These are phyloP conservation scores for Fusarium bulbicola DNA, from an alignment of 2,329 filamentous ascomycete species.

Conservation along the genomic window DNA sequence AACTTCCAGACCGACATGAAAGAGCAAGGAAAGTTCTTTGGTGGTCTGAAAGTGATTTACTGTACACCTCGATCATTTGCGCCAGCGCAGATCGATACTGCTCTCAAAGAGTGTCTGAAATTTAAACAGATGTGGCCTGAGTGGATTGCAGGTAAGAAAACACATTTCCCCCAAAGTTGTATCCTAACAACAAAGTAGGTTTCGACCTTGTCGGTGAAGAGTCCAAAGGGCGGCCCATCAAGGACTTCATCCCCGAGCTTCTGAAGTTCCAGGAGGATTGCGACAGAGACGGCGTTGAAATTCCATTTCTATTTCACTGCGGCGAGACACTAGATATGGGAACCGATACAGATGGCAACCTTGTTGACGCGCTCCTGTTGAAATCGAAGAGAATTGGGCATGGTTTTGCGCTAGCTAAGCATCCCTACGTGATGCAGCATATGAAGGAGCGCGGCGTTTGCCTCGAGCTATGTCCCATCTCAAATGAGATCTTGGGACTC, in stretches of 20 bases:
- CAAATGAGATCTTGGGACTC: slow-evolving; percentile 78
- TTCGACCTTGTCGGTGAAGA: slow-evolving; percentile 79
- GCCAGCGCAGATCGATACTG: slow-evolving; percentile 55
- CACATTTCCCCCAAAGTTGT: no score
- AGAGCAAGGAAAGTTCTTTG: slow-evolving; percentile 55
- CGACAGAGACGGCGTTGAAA: slow-evolving; percentile 56
- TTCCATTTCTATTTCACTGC: slow-evolving; percentile 81
- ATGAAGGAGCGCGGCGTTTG: slow-evolving; percentile 73
- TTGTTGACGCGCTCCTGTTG: slow-evolving; percentile 73
- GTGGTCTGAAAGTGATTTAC: slow-evolving; percentile 76
- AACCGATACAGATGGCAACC: slow-evolving; percentile 70
- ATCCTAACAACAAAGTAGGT: slow-evolving; percentile 50
- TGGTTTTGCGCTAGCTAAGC: slow-evolving; percentile 74
- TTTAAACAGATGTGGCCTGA: slow-evolving; percentile 66
- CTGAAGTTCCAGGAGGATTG: slow-evolving; percentile 66
- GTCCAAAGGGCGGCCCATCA: slow-evolving; percentile 66
- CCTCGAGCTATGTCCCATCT: slow-evolving; percentile 81
- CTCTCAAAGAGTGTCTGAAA: slow-evolving; percentile 68
- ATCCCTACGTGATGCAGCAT: slow-evolving; percentile 70
- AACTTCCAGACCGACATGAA: slow-evolving; percentile 54
- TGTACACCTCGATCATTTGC: slow-evolving; percentile 72
- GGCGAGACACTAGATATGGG: slow-evolving; percentile 77
- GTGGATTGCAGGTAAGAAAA: slow-evolving; percentile 69
- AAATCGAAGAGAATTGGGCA: slow-evolving; percentile 77
- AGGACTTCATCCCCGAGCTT: slow-evolving; percentile 63